Conservation (phyloP, 2,329 filamentous ascomycete species). For the Colletotrichum graminicola region DNA sequence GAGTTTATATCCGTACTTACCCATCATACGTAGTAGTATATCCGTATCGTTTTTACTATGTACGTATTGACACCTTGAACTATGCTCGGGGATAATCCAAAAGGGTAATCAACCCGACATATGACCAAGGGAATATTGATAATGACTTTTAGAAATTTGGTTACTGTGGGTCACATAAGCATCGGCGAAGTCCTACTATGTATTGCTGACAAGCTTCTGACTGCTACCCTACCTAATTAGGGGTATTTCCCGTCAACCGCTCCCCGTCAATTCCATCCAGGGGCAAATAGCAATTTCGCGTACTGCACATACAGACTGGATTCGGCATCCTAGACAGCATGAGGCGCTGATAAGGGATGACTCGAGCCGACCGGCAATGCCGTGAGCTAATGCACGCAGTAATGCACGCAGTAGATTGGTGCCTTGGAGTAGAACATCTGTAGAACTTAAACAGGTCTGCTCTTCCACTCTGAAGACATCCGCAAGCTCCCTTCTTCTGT, state of each 20-base stretch:
- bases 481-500: not conserved
- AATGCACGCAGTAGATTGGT: slow-evolving; percentile 9
- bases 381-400: no score
- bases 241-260: slow-evolving; percentile 10
- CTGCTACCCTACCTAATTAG: slow-evolving; percentile 31
- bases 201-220: slow-evolving; percentile 1
- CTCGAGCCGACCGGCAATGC: slow-evolving; percentile 15
- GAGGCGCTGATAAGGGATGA: slow-evolving; percentile 26
- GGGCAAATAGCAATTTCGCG: slow-evolving; percentile 24
- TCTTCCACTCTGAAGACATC: not conserved
- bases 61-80: not conserved
- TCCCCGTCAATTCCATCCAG: slow-evolving; percentile 3
- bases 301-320: slow-evolving; percentile 19
- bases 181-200: slow-evolving; percentile 3
- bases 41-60: no score
- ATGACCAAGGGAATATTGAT: slow-evolving; percentile 24
- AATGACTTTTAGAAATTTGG: slow-evolving; percentile 33
- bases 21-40: no score
- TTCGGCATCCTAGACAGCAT: slow-evolving; percentile 18
- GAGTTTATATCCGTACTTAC: no score
- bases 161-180: not conserved
- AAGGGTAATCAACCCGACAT: slow-evolving; percentile 20
- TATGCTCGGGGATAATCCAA: slow-evolving; percentile 14
- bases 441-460: not conserved
- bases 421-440: not conserved